A percentile compares a stretch with the other conserved stretches of the same genome.
Conservation (phyloP, 352 stramenopile species). For the Phytopythium kandeliae region DNA sequence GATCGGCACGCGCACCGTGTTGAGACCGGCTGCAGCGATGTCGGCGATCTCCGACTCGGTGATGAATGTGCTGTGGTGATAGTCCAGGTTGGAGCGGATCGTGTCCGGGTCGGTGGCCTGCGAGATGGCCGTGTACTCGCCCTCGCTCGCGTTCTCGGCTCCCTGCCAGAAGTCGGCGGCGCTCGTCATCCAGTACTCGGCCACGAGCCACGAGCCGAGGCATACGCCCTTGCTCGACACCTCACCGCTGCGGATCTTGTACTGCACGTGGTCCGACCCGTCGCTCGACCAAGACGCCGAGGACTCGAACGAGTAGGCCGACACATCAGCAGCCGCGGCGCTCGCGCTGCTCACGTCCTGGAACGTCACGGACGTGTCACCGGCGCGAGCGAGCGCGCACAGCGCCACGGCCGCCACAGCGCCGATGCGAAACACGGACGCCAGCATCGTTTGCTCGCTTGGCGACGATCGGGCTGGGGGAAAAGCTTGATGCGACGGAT, state of each 20-base stretch:
- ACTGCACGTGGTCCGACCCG: constrained; percentile 35
- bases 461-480: too few relatives aligned
- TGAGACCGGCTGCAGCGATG: constrained; percentile 41
- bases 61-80: constrained; percentile 61
- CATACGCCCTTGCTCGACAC: constrained; percentile 58
- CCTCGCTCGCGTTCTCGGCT: constrained; percentile 28
- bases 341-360: constrained; percentile 6
- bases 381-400: neutral
- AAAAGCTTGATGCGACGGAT: constrained; percentile 3
- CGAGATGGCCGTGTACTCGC: constrained; percentile 64
- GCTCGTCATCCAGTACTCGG: constrained; percentile 76
- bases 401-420: neutral
- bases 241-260: constrained; percentile 44
- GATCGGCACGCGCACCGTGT: constrained; percentile 52
- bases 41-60: constrained; percentile 50
- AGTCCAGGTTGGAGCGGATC: constrained; percentile 36
- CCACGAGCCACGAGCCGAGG: constrained; percentile 71
- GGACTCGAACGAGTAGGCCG: constrained; percentile 1
- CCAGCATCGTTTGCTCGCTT: neutral
- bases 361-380: constrained; percentile 1
- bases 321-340: neutral
- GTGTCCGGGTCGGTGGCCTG: constrained; percentile 24
- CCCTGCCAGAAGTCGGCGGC: constrained; percentile 52
- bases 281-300: constrained; percentile 4
- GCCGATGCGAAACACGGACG: neutral